Evolutionary conservation across 1,139 yeast genomes (phyloP), one percentile per base, ranked within the genome.

Genomic region (Yamadazyma songkhlaensis): DNA sequence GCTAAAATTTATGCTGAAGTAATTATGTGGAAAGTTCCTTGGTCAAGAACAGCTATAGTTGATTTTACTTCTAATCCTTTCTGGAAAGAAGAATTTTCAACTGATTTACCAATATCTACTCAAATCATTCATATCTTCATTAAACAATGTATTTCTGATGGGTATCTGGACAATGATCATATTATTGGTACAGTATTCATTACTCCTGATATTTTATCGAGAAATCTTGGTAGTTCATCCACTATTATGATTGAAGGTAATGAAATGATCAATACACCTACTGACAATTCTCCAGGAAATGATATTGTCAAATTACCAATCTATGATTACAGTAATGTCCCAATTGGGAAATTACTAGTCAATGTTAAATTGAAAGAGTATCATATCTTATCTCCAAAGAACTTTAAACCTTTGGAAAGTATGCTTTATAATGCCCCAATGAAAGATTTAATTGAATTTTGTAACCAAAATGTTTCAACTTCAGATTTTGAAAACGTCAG

Each of bases 41-140:
- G 87, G 86, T 81, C 81, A 31, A 65, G 83, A 49, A 82, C 90
- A 0, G 81, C 88, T 0, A 60, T 73, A 14, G 85, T 82, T 0
- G 59, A 64, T 27, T 65, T 68, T 39, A 58, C 74, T 0, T 50
- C 55, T 9, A 68, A 72, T 40, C 85, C 87, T 3, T 84, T 84
- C 53, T 84, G 90, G 86, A 80, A 84, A 53, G 90, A 84, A 50
- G 74, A 69, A 32, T 79, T 81, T 49, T 60, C 72, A 2, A 60
- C 85, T 9, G 77, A 79, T 38, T 63, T 81, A 43, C 73, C 86
- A 0, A 65, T 81, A 11, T 68, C 73, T 35, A 72, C 83, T 1
- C 76, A 74, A 42, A 67, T 70, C 54, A 62, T 81, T 35, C 74
- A 71, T 39, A 69, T 83, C 9, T 55, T 74, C 25, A 65, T 81